A percentile compares a stretch with the other conserved stretches of the same genome.
phyloP scores from a whole-genome alignment of 257 asterid species.

The Solanum boliviense region DNA sequence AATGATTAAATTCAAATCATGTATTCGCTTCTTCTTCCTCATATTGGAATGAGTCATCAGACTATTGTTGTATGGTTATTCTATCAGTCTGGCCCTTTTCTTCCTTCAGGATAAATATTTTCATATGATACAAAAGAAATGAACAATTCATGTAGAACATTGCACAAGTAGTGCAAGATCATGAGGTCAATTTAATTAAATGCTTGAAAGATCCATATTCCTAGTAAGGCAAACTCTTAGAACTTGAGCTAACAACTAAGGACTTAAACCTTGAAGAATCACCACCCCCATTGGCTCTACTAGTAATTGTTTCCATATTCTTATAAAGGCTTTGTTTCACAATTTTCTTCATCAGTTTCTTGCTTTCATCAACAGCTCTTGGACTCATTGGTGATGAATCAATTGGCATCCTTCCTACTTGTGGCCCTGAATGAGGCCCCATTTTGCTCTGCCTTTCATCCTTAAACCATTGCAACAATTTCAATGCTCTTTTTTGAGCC shows the following conservation, averaged over 20 bases:
- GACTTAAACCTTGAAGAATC: conserved; percentile 49
- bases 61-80: background rate
- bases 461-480: conserved; percentile 82
- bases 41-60: background rate
- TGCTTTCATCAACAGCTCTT: conserved; percentile 41
- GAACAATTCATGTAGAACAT: background rate
- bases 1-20: background rate
- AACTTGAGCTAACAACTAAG: conserved; percentile 60
- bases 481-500: conserved; percentile 77
- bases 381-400: conserved; percentile 38
- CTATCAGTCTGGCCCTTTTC: background rate
- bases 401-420: conserved; percentile 25
- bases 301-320: conserved; percentile 69
- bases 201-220: background rate
- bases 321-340: conserved; percentile 66
- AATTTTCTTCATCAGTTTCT: conserved; percentile 58
- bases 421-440: conserved; percentile 90
- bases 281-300: conserved; percentile 54
- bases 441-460: conserved; percentile 55
- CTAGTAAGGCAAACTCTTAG: conserved; percentile 77
- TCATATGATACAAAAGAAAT: background rate
- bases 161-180: conserved; percentile 3
- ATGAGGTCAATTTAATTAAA: background rate
- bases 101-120: background rate
- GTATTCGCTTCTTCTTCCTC: background rate